Evolutionary conservation across 306 rosid species (phyloP), one percentile per base, ranked within the genome.

Genomic region (Lathyrus oleraceus): DNA sequence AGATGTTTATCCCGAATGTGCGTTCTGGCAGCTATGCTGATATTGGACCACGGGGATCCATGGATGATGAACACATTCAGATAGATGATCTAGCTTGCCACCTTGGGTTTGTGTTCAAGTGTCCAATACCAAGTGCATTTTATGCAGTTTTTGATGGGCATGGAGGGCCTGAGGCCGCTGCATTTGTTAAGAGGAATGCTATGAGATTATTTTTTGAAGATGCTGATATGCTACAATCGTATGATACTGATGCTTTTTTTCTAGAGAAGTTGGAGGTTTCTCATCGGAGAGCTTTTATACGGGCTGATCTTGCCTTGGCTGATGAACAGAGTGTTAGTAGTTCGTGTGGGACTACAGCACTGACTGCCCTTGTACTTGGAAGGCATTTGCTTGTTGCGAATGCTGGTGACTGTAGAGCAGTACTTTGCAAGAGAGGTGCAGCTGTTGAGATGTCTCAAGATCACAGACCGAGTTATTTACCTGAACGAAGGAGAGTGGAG

Each of bases 401-500:
- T 79, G 98, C 89, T 8, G 98, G 98, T 20, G 98, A 94, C 74
- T 94, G 98, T 69, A 87, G 98, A 45, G 98, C 98, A 12, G 98
- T 94, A 32, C 92, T 94, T 72, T 94, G 97, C 78, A 54, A 85
- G 78, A 88, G 86, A 76, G 98, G 98, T 43, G 8, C 8, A 12
- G 97, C 98, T 53, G 84, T 90, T 61, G 88, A 83, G 8, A 70
- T 94, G 96, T 94, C 98, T 65, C 81, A 83, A 3, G 98, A 94
- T 75, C 98, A 94, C 20, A 85, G 73, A 67, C 88, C 91, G 5
- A 71, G 79, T 68, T 83, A 75, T 76, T 30, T 78, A 66, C 90
- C 89, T 0, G 98, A 94, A 75, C 78, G 80, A 42, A 75, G 23
- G 77, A 86, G 98, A 43, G 89, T 90, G 39, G 95, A 90, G 79